phyloP scores from a whole-genome alignment of 495 filamentous ascomycete species.

The Tricharina praecox region DNA sequence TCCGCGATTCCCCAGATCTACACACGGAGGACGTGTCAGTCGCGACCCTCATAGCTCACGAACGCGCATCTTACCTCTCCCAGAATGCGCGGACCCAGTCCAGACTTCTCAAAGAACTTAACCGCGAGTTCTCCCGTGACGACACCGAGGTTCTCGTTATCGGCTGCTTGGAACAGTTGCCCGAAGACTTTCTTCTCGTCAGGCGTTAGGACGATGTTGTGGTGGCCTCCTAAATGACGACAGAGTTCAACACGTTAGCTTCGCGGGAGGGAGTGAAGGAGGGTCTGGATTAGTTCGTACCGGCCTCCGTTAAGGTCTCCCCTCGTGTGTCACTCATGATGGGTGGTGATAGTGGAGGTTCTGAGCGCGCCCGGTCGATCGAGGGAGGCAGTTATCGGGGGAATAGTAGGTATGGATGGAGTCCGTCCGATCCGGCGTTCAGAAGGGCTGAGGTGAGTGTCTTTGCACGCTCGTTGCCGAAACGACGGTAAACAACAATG shows the following conservation, averaged over 20 bases:
- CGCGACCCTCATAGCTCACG: neutral
- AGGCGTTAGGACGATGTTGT: constrained; percentile 64
- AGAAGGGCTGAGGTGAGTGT: too few species aligned
- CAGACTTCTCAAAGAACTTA: constrained; percentile 95
- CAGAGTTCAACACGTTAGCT: constrained; percentile 4
- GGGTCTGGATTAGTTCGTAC: constrained; percentile 6
- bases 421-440: too few species aligned
- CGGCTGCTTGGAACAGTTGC: constrained; percentile 76
- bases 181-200: constrained; percentile 90
- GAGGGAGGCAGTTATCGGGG: too few species aligned
- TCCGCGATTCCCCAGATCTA: constrained; percentile 99
- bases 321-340: constrained; percentile 21
- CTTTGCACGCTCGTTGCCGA: too few species aligned
- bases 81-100: constrained; percentile 62
- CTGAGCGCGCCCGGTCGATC: neutral
- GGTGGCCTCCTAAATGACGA: constrained; percentile 17
- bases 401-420: too few species aligned
- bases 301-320: constrained; percentile 23
- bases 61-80: constrained; percentile 54
- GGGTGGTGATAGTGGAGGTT: constrained; percentile 1
- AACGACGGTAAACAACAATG: too few species aligned
- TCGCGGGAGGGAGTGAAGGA: neutral
- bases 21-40: neutral
- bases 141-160: constrained; percentile 76
- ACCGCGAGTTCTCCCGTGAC: constrained; percentile 92